Conservation (phyloP, 805 yeast species). For the Candida quercuum region DNA sequence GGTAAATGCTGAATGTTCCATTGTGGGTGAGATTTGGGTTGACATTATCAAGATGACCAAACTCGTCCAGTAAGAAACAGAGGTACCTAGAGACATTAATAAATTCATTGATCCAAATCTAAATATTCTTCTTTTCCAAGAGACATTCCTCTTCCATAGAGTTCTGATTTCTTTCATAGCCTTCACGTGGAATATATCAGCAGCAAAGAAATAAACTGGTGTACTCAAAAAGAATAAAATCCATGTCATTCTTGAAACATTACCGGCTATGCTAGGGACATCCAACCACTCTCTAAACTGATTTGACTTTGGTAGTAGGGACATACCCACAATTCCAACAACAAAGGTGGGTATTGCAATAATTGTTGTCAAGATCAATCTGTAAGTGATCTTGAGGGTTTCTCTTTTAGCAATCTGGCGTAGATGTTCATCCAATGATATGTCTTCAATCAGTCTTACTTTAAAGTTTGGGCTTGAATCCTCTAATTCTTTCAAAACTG, state of each 20-base stretch:
- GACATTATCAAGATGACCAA: conserved; percentile 47
- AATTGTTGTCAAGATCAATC: conserved; percentile 44
- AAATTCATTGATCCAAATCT: conserved; percentile 77
- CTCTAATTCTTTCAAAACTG: conserved; percentile 44
- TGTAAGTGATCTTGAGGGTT: conserved; percentile 36
- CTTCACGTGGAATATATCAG: conserved; percentile 65
- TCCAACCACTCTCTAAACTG: conserved; percentile 48
- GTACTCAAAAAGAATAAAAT: conserved; percentile 59
- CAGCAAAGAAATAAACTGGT: conserved; percentile 71
- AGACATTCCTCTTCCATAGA: conserved; percentile 51
- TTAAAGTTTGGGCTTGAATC: conserved; percentile 37
- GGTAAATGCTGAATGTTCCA: conserved; percentile 35
- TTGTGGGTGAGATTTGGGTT: conserved; percentile 23
- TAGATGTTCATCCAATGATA: conserved; percentile 61
- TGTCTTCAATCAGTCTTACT: conserved; percentile 48
- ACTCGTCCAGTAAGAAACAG: conserved; percentile 67
- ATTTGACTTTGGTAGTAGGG: conserved; percentile 40
- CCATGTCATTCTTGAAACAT: conserved; percentile 60
- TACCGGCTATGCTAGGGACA: conserved; percentile 58
- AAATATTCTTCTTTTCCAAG: conserved; percentile 51
- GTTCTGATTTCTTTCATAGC: conserved; percentile 54
- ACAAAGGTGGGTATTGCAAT: conserved; percentile 65
- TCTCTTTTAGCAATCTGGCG: conserved; percentile 43
- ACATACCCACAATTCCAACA: conserved; percentile 68
- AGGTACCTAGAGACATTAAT: conserved; percentile 67